phyloP scores from a whole-genome alignment of 495 filamentous ascomycete species.

The Neurospora tetraspora region DNA sequence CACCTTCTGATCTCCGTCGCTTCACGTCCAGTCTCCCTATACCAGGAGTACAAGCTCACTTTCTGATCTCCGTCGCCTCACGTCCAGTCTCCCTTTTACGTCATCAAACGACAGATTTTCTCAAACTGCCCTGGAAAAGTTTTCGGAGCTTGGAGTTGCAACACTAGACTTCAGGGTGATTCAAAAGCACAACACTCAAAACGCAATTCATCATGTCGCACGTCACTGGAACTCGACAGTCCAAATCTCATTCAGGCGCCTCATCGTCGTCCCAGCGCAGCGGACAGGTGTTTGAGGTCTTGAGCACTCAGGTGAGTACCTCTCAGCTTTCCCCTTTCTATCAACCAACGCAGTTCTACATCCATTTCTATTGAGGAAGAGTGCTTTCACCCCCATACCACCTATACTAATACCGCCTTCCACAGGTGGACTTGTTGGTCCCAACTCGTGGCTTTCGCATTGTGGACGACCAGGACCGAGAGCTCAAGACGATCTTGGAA shows the following conservation, averaged over 20 bases:
- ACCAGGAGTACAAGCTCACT: background rate
- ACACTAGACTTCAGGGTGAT: background rate
- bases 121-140: background rate
- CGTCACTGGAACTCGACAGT: background rate
- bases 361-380: background rate
- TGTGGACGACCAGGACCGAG: conserved; percentile 7
- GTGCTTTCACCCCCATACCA: background rate
- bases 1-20: background rate
- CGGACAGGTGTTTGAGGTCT: background rate
- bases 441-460: conserved; percentile 3
- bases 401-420: background rate
- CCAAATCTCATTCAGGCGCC: background rate
- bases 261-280: background rate
- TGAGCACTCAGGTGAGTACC: background rate
- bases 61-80: background rate
- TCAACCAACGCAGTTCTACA: background rate
- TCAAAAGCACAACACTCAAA: background rate
- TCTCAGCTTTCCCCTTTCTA: background rate
- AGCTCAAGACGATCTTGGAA: conserved; percentile 1
- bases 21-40: background rate
- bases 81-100: background rate
- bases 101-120: background rate
- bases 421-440: background rate
- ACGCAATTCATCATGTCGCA: background rate
- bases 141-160: too few species aligned